A percentile compares a stretch with the other conserved stretches of the same genome.
These are phyloP conservation scores for Akanthomyces lecanii DNA, from an alignment of 2,329 filamentous ascomycete genomes.

Conservation along the genomic window DNA sequence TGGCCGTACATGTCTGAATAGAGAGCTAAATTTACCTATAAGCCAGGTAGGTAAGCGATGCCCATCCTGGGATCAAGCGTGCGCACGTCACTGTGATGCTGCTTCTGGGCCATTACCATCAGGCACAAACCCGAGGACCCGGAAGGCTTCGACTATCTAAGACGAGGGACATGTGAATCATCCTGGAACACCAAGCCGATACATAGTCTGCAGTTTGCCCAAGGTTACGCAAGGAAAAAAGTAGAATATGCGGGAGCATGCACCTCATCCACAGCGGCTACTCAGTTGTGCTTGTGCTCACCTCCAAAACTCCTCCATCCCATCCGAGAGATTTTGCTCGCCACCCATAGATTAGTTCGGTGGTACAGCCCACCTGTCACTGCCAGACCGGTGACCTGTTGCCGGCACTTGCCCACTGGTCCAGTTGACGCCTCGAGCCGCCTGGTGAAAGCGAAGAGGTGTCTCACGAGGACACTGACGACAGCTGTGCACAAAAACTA, in stretches of 20 bases:
- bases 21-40: not conserved
- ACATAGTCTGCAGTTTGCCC: not conserved
- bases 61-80: not conserved
- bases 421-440: not conserved
- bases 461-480: not conserved
- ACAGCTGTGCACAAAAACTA: not conserved
- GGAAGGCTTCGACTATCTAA: not conserved
- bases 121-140: not conserved
- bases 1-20: conserved; percentile 1
- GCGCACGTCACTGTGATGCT: not conserved
- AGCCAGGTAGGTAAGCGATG: not conserved
- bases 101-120: not conserved
- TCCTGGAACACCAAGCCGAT: not conserved
- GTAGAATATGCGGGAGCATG: not conserved
- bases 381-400: not conserved
- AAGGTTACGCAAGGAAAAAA: not conserved
- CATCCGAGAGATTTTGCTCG: not conserved
- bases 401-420: not conserved
- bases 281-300: not conserved
- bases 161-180: not conserved
- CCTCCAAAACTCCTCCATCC: not conserved
- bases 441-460: not conserved
- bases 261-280: conserved; percentile 5
- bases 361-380: not conserved
- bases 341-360: not conserved